Evolutionary conservation across 495 filamentous ascomycete species (phyloP).

Genomic region (Friedmanniomyces simplex): DNA sequence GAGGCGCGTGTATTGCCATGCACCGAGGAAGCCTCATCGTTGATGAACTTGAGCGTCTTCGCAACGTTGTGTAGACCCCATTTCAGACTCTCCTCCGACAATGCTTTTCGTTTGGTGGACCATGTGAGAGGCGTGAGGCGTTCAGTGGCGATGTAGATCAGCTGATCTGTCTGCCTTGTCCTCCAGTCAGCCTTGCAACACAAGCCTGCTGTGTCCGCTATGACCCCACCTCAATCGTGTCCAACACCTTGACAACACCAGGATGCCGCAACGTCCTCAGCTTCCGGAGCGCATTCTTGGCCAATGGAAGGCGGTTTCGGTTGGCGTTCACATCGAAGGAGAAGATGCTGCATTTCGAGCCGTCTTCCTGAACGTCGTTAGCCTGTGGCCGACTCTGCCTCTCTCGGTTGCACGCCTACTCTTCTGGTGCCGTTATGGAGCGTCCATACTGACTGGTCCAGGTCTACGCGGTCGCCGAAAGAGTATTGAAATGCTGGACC

Average conservation of each 20-base stretch:
- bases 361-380: slow-evolving; percentile 60
- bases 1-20: slow-evolving; percentile 77
- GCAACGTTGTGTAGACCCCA: slow-evolving; percentile 86
- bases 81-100: slow-evolving; percentile 83
- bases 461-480: slow-evolving; percentile 81
- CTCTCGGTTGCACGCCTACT: slow-evolving; percentile 37
- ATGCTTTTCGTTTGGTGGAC: slow-evolving; percentile 71
- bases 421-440: slow-evolving; percentile 84
- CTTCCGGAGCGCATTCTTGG: slow-evolving; percentile 86
- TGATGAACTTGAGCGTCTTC: slow-evolving; percentile 92
- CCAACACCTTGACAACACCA: slow-evolving; percentile 82
- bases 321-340: slow-evolving; percentile 79
- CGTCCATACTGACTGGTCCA: slow-evolving; percentile 84
- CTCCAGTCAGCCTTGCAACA: slow-evolving; percentile 13
- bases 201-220: neutral
- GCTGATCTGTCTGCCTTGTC: slow-evolving; percentile 62
- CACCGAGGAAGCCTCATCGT: slow-evolving; percentile 80
- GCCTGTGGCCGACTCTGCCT: neutral
- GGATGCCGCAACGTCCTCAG: slow-evolving; percentile 85
- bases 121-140: slow-evolving; percentile 72
- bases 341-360: slow-evolving; percentile 89
- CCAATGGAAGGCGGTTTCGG: slow-evolving; percentile 68
- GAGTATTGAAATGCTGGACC: slow-evolving; percentile 84
- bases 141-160: slow-evolving; percentile 93
- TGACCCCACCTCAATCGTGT: slow-evolving; percentile 70